Percentiles rank a stretch among this genome's conserved stretches.
Evolutionary conservation across 129 eudicot species (phyloP).

Genomic region (Centaurea solstitialis): DNA sequence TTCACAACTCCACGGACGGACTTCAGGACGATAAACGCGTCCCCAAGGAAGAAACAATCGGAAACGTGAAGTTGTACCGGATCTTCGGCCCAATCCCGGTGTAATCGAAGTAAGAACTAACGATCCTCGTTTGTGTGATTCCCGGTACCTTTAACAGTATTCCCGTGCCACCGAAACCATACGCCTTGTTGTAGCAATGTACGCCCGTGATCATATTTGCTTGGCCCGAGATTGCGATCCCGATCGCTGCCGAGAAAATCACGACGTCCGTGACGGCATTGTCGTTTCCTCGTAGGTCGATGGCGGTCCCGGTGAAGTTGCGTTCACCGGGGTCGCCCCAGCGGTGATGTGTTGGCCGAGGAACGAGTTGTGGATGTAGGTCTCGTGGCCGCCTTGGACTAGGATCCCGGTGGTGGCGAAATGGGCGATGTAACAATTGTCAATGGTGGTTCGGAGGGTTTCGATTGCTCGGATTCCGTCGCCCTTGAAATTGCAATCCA

Average conservation of each 20-base stretch:
- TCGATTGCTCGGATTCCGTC: slow-evolving; percentile 59
- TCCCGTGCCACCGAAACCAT: slow-evolving; percentile 81
- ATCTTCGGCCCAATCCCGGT: slow-evolving; percentile 79
- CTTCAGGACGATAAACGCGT: slow-evolving; percentile 52
- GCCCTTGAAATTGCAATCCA: slow-evolving; percentile 70
- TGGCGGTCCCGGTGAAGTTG: slow-evolving; percentile 75
- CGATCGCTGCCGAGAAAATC: slow-evolving; percentile 70
- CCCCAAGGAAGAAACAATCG: slow-evolving; percentile 74
- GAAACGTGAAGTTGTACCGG: slow-evolving; percentile 77
- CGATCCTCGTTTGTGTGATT: slow-evolving; percentile 73
- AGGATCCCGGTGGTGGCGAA: slow-evolving; percentile 65
- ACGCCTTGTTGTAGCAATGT: slow-evolving; percentile 86
- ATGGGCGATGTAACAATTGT: slow-evolving; percentile 75
- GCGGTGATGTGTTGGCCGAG: slow-evolving; percentile 84
- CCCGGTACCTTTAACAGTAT: slow-evolving; percentile 67
- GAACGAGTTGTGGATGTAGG: slow-evolving; percentile 60
- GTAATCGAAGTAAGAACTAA: slow-evolving; percentile 72
- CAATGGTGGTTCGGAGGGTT: slow-evolving; percentile 67
- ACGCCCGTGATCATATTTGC: slow-evolving; percentile 76
- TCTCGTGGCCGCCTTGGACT: slow-evolving; percentile 78
- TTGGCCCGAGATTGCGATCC: slow-evolving; percentile 67
- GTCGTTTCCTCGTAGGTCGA: slow-evolving; percentile 65
- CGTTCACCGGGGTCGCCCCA: slow-evolving; percentile 67
- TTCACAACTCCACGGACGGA: slow-evolving; percentile 60
- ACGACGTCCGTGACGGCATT: slow-evolving; percentile 77